Conservation (phyloP, 768 basidiomycete genomes). For the Amanita jacksonii region DNA sequence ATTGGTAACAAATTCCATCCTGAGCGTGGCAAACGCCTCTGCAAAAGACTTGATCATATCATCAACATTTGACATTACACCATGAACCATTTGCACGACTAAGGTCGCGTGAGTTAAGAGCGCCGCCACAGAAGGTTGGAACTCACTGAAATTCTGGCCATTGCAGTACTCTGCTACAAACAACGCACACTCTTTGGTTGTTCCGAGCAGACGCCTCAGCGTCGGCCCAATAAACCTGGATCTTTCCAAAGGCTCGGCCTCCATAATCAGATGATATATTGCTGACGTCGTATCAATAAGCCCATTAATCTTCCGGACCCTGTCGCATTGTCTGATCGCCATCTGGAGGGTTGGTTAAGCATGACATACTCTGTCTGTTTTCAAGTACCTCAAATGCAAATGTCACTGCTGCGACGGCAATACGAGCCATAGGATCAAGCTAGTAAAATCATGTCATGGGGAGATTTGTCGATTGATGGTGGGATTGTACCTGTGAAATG, state of each 20-base stretch:
- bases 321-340: not conserved
- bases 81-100: not conserved
- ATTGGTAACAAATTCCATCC: slow-evolving; percentile 7
- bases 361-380: not conserved
- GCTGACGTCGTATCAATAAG: slow-evolving; percentile 6
- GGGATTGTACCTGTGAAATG: not conserved
- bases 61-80: slow-evolving; percentile 2
- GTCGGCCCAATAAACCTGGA: slow-evolving; percentile 4
- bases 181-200: slow-evolving; percentile 8
- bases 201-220: slow-evolving; percentile 3
- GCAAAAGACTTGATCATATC: slow-evolving; percentile 2
- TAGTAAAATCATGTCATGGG: not conserved
- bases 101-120: not conserved
- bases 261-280: slow-evolving; percentile 7
- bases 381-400: slow-evolving; percentile 4
- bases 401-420: not conserved
- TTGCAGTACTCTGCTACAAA: slow-evolving; percentile 4
- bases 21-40: slow-evolving; percentile 1
- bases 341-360: slow-evolving; percentile 3
- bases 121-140: not conserved
- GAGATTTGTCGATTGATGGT: not conserved
- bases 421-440: slow-evolving; percentile 1
- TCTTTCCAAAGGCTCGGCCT: slow-evolving; percentile 4
- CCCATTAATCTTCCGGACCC: slow-evolving; percentile 1
- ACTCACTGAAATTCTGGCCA: not conserved